Evolutionary conservation across 1,284 basidiomycete genomes (phyloP), one percentile per base, ranked within the genome.

Genomic region (Moesziomyces sp.): DNA sequence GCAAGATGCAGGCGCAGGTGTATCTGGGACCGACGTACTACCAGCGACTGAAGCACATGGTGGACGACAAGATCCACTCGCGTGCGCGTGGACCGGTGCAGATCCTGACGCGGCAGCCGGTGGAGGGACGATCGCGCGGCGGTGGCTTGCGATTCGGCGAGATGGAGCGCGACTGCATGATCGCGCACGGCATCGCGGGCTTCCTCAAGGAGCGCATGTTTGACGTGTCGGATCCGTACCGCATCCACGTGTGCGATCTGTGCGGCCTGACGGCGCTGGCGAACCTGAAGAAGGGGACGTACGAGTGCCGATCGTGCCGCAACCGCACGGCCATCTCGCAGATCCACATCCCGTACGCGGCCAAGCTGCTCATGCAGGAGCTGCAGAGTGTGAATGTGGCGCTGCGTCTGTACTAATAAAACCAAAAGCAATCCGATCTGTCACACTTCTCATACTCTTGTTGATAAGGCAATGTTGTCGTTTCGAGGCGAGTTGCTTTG

Each of bases 111-210:
- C 88, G 97, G 52, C 97, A 99, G 85, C 97, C 96, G 6, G 97
- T 99, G n/a, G 97, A 99, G 85, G 97, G 97, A 90, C 90, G 97
- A 86, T 93, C 91, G 88, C 90, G 97, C 86, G 97, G 98, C 83
- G 97, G 97, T 88, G 97, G 97, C 85, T 86, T 99, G 76, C 94
- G 97, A 80, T 99, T 99, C 89, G 97, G 96, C 88, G 97, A 99
- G 88, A 99, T 99, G 97, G 96, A 99, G 85, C 92, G 93, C 85
- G 95, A 98, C 89, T 99, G 96, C 86, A 99, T 99, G 97, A 97
- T 99, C 74, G 97, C 96, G 42, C 97, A 99, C 87, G 97, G 97
- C 85, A 95, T 98, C 75, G 96, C 97, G 40, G 93, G 90, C 3
- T 99, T 99, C 90, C 86, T 99, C 85, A 79, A 84, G 78, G 85